phyloP scores from a whole-genome alignment of 768 basidiomycete genomes.

The Rhodocollybia butyracea region DNA sequence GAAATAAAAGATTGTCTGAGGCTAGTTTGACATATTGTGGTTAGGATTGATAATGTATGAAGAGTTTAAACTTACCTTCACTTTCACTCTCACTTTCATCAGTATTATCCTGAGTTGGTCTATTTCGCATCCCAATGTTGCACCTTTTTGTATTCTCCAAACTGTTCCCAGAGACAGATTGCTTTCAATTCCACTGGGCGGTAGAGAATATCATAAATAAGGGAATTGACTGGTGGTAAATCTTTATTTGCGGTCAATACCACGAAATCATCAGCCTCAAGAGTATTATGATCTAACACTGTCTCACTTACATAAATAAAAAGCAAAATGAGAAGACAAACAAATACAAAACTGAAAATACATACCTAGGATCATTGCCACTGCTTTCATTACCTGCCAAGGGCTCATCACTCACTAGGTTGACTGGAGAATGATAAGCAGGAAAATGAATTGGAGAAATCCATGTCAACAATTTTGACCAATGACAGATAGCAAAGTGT shows the following conservation, averaged over 20 bases:
- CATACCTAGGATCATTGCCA: background rate
- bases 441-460: slow-evolving; percentile 20
- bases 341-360: background rate
- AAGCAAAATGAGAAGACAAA: background rate
- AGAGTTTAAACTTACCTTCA: no score
- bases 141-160: background rate
- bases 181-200: background rate
- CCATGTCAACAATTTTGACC: slow-evolving; percentile 5
- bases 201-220: background rate
- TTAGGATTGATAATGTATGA: no score
- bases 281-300: no score
- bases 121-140: no score
- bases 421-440: slow-evolving; percentile 20
- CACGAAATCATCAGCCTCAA: background rate
- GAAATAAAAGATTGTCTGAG: background rate
- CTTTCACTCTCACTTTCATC: no score
- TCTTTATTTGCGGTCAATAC: no score
- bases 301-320: background rate
- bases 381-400: no score
- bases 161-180: background rate
- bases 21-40: background rate
- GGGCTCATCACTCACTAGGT: no score
- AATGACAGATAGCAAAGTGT: slow-evolving; percentile 8
- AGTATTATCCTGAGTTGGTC: no score
- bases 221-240: background rate